A percentile compares a stretch with the other conserved stretches of the same genome.
phyloP scores from a whole-genome alignment of 2,329 filamentous ascomycete species.

The Alternaria gansuensis region DNA sequence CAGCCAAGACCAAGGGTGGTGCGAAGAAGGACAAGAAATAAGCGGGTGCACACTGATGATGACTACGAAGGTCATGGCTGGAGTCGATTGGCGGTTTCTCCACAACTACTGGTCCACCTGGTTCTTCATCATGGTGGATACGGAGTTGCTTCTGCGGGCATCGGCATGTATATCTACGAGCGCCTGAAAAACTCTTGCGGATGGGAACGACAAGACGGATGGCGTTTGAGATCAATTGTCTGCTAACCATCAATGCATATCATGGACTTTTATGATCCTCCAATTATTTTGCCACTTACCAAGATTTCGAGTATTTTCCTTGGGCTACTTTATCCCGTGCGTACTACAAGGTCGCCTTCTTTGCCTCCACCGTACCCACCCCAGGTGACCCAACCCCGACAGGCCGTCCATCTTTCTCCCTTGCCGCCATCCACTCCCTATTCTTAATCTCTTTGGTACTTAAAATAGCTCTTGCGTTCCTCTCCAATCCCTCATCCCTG shows the following conservation, averaged over 20 bases:
- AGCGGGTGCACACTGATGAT: conserved; percentile 45
- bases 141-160: conserved; percentile 49
- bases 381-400: background rate
- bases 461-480: background rate
- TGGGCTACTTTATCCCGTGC: background rate
- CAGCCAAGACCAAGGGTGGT: conserved; percentile 96
- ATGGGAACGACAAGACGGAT: conserved; percentile 51
- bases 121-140: conserved; percentile 46
- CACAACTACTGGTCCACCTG: conserved; percentile 45
- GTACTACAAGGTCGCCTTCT: background rate
- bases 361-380: background rate
- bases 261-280: conserved; percentile 50
- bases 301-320: background rate
- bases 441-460: background rate
- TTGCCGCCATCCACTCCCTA: conserved; percentile 2
- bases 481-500: background rate
- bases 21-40: conserved; percentile 85
- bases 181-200: conserved; percentile 52
- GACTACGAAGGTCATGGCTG: conserved; percentile 43
- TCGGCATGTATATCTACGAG: conserved; percentile 53
- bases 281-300: conserved; percentile 20
- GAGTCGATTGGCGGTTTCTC: conserved; percentile 46
- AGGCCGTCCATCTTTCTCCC: background rate
- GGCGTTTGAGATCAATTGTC: conserved; percentile 53
- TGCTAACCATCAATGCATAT: conserved; percentile 54